Base-by-base conservation (phyloP, 2,329 filamentous ascomycete species). In the Claviceps sorghi region DNA sequence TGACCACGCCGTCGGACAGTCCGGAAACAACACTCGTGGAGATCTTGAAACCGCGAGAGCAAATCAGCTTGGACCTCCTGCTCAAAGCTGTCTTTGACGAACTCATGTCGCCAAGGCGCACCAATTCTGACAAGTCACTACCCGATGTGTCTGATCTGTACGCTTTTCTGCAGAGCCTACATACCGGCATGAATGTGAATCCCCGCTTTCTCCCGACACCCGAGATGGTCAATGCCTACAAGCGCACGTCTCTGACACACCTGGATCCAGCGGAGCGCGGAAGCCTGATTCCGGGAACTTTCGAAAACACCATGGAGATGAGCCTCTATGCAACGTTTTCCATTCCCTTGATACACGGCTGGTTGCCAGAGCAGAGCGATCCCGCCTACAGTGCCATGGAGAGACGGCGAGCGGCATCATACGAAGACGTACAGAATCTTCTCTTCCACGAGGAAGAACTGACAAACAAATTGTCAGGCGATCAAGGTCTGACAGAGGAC, bases 151-250 rank as follows among this genome's bases (percentile, higher is more conserved):
- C 83, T 38, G 90, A 95, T 54, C 74, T 98, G 1, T 95, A 95
- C 65, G 76, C 78, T 7, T 98, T 98, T 62, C 72, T 98, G 2
- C 80, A 93, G 53, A 86, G 88, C 45, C 72, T 98, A 2, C 88
- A 96, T 60, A 97, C 90, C 0, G 93, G 93, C 40, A 95, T 98
- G 87, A 98, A 97, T 61, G 91, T 97, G 53, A 98, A 98, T 58
- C 93, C 93, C 2, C 81, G 86, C 21, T 93, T 95, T 57, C 76
- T 94, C 8, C 77, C 87, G 2, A 75, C 72, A 0, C 63, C 69
- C 8, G 71, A 76, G 15, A 66, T 72, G 21, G 62, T 71, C 32
- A 67, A 60, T 52, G 72, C 73, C 2, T 73, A 75, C 46, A 75
- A 73, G 62, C 73, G 69, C 49, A 79, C 70, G 3, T 76, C 75